phyloP scores from a whole-genome alignment of 1,139 yeast genomes.

The Taphrina pruni region DNA sequence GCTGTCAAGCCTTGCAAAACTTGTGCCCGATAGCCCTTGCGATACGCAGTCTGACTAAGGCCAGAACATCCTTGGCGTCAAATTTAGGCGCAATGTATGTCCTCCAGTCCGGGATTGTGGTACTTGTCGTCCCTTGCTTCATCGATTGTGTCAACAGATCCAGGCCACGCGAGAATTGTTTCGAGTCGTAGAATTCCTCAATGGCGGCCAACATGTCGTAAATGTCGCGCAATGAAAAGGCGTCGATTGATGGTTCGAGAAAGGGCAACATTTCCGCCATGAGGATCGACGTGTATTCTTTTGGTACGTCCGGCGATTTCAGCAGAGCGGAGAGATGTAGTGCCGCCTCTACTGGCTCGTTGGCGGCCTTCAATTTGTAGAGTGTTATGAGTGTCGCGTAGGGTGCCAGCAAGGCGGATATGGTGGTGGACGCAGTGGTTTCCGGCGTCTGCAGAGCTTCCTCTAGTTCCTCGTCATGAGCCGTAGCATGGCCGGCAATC shows the following conservation, averaged over 20 bases:
- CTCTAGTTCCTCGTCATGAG: conserved; percentile 17
- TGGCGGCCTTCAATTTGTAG: background rate
- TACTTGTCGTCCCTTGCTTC: background rate
- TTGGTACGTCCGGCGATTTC: conserved; percentile 26
- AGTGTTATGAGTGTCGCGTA: conserved; percentile 25
- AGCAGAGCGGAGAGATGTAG: conserved; percentile 27
- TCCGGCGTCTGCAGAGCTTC: conserved; percentile 24
- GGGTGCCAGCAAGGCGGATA: conserved; percentile 27
- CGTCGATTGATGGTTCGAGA: conserved; percentile 10
- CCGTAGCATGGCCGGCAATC: conserved; percentile 17
- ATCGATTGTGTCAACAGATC: conserved; percentile 16
- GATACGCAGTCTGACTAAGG: conserved; percentile 25
- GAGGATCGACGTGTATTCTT: conserved; percentile 18
- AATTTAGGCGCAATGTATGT: background rate
- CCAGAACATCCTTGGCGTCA: conserved; percentile 21
- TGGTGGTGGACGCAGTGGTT: conserved; percentile 17
- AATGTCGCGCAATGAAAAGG: conserved; percentile 16
- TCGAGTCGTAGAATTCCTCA: conserved; percentile 32
- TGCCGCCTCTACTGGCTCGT: conserved; percentile 6
- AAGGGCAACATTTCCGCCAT: conserved; percentile 38
- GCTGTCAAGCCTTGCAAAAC: background rate
- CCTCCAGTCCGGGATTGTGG: conserved; percentile 23
- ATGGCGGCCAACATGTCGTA: conserved; percentile 31
- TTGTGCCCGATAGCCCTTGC: conserved; percentile 16
- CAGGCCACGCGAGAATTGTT: conserved; percentile 9